Base-by-base conservation (phyloP, 208 protist genomes). In the Trypanosoma cruzi region DNA sequence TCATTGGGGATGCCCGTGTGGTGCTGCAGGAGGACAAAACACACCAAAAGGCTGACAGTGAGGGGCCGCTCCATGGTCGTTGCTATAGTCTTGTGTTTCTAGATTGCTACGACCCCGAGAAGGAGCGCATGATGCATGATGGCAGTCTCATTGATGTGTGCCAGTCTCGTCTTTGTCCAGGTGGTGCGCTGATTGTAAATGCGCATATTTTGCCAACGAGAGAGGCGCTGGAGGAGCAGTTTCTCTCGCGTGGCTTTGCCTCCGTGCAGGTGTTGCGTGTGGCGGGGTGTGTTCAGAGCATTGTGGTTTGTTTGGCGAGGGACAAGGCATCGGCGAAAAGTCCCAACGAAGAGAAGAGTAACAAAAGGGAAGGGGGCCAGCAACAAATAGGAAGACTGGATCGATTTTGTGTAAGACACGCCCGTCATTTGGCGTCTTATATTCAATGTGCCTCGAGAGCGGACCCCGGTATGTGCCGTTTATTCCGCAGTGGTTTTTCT, bases 21-120 rank as follows among this genome's bases (percentile, higher is more conserved):
- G 82, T 86, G 55, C 59, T 95, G 22, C 62, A 64, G 26, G 49
- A 59, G 34, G 49, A 16, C 11, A 54, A 26, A 13, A n/a, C n/a
- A n/a, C 20, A 53, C 3, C 26, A n/a, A 29, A 29, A 18, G 16
- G 16, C 36, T 14, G 20, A 48, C 28, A 24, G 42, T 24, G 14
- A 42, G 14, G 20, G n/a, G 2, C 31, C 50, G 14, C 28, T 60
- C 28, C 7, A 28, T 57, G n/a, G 31, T n/a, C 36, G 6, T 50
- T 53, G 66, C 60, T 94, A 95, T 70, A 77, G 73, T 29, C 70
- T 95, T 46, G 85, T 95, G 24, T 91, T 92, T 64, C 73, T 95
- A 0, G 89, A 95, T 66, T 95, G 89, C 76, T 95, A 92, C 64
- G 89, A 95, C 70, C 86, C 89, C 0, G 55, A 80, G 46, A 69